Percentiles rank a stretch among this genome's conserved stretches.
Conservation (phyloP, 192 early-diverging fungal species). For the Backusella sp. region DNA sequence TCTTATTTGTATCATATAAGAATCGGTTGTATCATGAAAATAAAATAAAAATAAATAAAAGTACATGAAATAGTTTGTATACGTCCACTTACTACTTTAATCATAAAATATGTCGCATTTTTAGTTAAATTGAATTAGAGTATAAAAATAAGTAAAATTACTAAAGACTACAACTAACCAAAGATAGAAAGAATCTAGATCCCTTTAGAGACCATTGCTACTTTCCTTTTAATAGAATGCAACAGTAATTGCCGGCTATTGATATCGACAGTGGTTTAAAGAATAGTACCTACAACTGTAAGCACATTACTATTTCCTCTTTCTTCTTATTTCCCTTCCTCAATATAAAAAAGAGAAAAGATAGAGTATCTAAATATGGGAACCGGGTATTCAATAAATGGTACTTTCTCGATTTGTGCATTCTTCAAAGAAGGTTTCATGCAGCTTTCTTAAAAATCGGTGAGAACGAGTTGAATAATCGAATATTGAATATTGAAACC, state of each 20-base stretch:
- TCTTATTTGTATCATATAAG: not conserved
- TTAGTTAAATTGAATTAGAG: conserved; percentile 8
- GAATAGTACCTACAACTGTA: too few species aligned
- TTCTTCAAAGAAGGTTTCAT: too few species aligned
- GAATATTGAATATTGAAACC: too few species aligned
- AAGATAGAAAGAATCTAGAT: conserved; percentile 1
- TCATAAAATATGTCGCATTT: not conserved
- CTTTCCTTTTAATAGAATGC: not conserved
- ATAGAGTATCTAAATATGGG: too few species aligned
- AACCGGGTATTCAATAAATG: too few species aligned
- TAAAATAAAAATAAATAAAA: not conserved
- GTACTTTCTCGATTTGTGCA: too few species aligned
- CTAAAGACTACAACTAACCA: not conserved
- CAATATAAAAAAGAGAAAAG: too few species aligned
- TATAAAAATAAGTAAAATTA: not conserved
- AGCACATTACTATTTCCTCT: too few species aligned
- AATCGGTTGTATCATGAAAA: not conserved
- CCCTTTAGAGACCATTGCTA: not conserved
- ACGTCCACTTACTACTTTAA: not conserved
- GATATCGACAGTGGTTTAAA: too few species aligned
- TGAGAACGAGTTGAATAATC: too few species aligned
- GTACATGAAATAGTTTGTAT: not conserved
- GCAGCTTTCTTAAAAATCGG: too few species aligned
- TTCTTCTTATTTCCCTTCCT: too few species aligned
- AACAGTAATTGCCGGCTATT: not conserved